Percentiles rank a stretch among this genome's conserved stretches.
These are phyloP conservation scores for Podospora comata DNA, from an alignment of 495 filamentous ascomycete species.

Conservation along the genomic window DNA sequence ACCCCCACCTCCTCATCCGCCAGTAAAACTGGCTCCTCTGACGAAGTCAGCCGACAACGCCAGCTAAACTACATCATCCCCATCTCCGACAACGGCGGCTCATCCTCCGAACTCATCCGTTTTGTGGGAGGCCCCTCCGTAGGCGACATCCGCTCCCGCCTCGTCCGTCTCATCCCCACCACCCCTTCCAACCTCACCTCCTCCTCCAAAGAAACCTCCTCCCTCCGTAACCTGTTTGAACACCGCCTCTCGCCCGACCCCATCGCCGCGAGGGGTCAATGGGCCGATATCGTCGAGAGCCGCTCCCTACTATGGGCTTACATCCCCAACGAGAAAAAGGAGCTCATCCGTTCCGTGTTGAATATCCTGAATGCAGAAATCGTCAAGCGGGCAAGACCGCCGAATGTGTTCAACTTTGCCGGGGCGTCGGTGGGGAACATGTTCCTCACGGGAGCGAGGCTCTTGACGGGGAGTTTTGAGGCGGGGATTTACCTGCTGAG, in stretches of 20 bases:
- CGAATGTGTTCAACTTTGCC: constrained; percentile 80
- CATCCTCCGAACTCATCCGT: constrained; percentile 84
- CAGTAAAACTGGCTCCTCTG: neutral
- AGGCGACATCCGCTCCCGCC: constrained; percentile 39
- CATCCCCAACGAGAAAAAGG: constrained; percentile 79
- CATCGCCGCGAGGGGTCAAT: constrained; percentile 59
- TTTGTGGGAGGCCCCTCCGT: constrained; percentile 78
- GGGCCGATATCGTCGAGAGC: constrained; percentile 86
- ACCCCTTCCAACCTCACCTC: constrained; percentile 59
- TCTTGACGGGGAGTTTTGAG: constrained; percentile 80
- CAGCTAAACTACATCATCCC: constrained; percentile 82
- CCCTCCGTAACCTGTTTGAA: constrained; percentile 81
- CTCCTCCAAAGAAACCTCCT: constrained; percentile 59
- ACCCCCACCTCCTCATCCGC: neutral
- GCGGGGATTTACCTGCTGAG: constrained; percentile 78
- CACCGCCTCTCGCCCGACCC: constrained; percentile 66
- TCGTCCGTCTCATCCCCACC: constrained; percentile 84
- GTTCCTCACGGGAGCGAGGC: constrained; percentile 78
- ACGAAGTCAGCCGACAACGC: constrained; percentile 48
- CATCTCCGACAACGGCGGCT: constrained; percentile 93
- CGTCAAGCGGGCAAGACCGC: constrained; percentile 75
- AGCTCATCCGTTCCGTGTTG: constrained; percentile 87
- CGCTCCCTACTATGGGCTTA: constrained; percentile 68
- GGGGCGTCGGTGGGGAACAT: constrained; percentile 89
- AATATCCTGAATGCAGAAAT: constrained; percentile 88